phyloP scores from a whole-genome alignment of 306 rosid species.

The Begonia loranthoides region DNA sequence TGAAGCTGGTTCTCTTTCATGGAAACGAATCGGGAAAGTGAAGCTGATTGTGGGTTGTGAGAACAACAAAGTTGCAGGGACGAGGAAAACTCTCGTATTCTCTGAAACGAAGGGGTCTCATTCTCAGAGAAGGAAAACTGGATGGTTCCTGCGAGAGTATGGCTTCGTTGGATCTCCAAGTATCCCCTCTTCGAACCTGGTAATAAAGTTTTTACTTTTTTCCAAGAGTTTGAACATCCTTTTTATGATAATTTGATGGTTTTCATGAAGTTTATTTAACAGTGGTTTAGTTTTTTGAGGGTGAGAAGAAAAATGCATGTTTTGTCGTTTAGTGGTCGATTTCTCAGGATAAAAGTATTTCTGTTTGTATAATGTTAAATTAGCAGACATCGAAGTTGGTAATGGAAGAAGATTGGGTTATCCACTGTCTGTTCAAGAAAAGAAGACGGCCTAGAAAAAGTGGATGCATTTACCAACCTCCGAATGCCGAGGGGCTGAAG shows the following conservation, averaged over 20 bases:
- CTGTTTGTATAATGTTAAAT: no score
- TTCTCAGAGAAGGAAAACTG: background rate
- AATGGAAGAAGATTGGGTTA: background rate
- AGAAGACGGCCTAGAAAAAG: background rate
- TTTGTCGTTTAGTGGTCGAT: no score
- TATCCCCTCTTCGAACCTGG: background rate
- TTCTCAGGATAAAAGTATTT: background rate
- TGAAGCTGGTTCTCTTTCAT: background rate
- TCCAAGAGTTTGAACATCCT: no score
- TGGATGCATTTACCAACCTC: background rate
- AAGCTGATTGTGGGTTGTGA: background rate
- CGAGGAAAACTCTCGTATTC: background rate
- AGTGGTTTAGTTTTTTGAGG: no score
- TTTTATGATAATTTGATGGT: no score
- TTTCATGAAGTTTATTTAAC: no score
- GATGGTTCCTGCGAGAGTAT: background rate
- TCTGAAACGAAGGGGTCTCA: background rate
- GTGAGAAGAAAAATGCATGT: no score
- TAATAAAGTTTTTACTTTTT: background rate
- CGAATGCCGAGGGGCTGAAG: background rate
- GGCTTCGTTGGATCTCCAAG: background rate
- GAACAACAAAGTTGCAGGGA: background rate
- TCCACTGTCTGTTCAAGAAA: background rate
- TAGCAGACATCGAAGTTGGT: background rate
- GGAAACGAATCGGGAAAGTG: background rate